Conservation (phyloP, 164 flowering plant genomes). For the Echeveria elegans region DNA sequence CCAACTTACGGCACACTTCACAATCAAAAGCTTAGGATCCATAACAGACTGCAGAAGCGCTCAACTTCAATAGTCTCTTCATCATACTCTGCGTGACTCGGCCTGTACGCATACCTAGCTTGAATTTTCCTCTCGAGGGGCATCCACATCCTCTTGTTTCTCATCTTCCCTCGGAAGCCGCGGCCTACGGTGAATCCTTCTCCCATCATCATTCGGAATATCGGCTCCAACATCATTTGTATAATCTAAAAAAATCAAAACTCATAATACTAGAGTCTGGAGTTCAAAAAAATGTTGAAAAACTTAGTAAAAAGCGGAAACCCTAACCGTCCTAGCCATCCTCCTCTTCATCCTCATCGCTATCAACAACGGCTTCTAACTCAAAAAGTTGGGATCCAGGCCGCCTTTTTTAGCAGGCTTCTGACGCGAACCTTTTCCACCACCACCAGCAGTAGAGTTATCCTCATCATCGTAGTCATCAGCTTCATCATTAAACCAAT, state of each 20-base stretch:
- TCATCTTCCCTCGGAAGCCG: slow-evolving; percentile 61
- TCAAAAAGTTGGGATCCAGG: slow-evolving; percentile 34
- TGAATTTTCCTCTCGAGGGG: slow-evolving; percentile 66
- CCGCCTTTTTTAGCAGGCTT: slow-evolving; percentile 19
- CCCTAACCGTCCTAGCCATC: slow-evolving; percentile 61
- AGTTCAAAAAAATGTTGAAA: background rate
- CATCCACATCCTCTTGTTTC: slow-evolving; percentile 82
- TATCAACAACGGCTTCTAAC: slow-evolving; percentile 42
- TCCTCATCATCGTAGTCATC: slow-evolving; percentile 26
- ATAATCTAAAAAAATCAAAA: slow-evolving; percentile 42
- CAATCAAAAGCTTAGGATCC: slow-evolving; percentile 98
- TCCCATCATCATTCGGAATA: slow-evolving; percentile 58
- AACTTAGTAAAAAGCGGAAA: background rate
- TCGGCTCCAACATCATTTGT: slow-evolving; percentile 58
- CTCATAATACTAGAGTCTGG: background rate
- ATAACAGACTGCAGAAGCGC: slow-evolving; percentile 87
- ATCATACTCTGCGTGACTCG: slow-evolving; percentile 59
- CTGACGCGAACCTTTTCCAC: slow-evolving; percentile 17
- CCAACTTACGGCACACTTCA: slow-evolving; percentile 80
- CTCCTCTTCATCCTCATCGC: slow-evolving; percentile 60
- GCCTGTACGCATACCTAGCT: slow-evolving; percentile 50
- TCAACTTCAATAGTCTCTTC: slow-evolving; percentile 97
- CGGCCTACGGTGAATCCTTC: slow-evolving; percentile 61
- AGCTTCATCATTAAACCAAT: too few relatives aligned
- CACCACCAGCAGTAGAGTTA: background rate